Conservation (phyloP, 305 asterid species). For the Fraxinus baroniana region DNA sequence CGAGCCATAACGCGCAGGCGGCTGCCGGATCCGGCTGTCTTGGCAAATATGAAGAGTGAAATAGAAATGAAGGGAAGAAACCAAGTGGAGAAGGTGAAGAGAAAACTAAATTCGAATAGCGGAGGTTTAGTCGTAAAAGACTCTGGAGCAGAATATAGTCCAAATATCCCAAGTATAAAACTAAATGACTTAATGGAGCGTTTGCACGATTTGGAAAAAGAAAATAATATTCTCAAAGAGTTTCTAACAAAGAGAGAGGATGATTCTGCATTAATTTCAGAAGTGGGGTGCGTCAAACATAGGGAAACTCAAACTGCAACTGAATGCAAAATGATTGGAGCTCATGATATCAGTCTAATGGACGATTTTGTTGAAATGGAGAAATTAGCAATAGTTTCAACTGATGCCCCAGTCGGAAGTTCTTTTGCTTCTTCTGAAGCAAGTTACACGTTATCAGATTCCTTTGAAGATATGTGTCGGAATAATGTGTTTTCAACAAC, state of each 20-base stretch:
- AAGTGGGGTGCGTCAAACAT: conserved; percentile 25
- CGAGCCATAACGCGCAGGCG: conserved; percentile 58
- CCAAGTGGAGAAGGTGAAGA: conserved; percentile 33
- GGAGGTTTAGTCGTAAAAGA: conserved; percentile 35
- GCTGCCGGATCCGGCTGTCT: conserved; percentile 39
- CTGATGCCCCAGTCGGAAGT: conserved; percentile 36
- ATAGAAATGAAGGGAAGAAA: conserved; percentile 39
- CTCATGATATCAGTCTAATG: conserved; percentile 81
- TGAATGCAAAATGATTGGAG: conserved; percentile 47
- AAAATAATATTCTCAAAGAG: conserved; percentile 55
- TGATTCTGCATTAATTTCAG: conserved; percentile 35
- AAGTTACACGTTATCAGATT: conserved; percentile 24
- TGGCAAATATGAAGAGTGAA: conserved; percentile 39
- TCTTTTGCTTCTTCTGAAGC: conserved; percentile 31
- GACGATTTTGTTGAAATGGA: conserved; percentile 98
- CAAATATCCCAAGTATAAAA: conserved; percentile 39
- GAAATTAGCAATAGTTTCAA: conserved; percentile 79
- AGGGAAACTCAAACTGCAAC: conserved; percentile 21
- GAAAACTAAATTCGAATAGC: conserved; percentile 23
- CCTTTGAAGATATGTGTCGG: conserved; percentile 19
- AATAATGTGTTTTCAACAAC: conserved; percentile 21
- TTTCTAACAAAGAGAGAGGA: conserved; percentile 48
- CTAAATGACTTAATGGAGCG: conserved; percentile 49
- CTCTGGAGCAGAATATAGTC: conserved; percentile 14
- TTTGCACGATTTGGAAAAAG: conserved; percentile 60